These are phyloP conservation scores for Chamaenerion angustifolium DNA, from an alignment of 345 rosid species.

Conservation along the genomic window DNA sequence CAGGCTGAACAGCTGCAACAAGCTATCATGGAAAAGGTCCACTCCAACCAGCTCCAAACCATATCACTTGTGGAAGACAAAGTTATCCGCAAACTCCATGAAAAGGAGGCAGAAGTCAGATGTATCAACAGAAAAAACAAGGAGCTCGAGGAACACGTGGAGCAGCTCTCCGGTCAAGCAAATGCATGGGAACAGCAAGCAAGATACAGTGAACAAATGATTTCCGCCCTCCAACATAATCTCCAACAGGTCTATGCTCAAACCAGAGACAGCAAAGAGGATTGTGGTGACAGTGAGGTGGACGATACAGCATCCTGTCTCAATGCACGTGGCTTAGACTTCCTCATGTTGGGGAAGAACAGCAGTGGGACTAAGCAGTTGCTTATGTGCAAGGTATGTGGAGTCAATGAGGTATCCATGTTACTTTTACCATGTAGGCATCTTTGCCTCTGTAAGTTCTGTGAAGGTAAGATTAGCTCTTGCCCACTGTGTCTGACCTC, in stretches of 20 bases:
- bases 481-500: conserved; percentile 80
- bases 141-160: conserved; percentile 70
- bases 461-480: conserved; percentile 70
- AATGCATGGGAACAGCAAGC: conserved; percentile 75
- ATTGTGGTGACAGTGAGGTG: conserved; percentile 86
- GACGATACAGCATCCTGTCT: conserved; percentile 83
- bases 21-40: conserved; percentile 45
- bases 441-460: conserved; percentile 80
- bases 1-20: conserved; percentile 54
- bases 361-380: conserved; percentile 20
- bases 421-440: conserved; percentile 89
- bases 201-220: conserved; percentile 55
- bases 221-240: conserved; percentile 46
- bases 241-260: conserved; percentile 58
- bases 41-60: conserved; percentile 40
- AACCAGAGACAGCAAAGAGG: conserved; percentile 62
- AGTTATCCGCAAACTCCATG: conserved; percentile 41
- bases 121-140: conserved; percentile 48
- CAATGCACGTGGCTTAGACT: conserved; percentile 36
- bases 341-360: conserved; percentile 35
- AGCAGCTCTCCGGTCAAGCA: conserved; percentile 52
- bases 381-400: conserved; percentile 68
- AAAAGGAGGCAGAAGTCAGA: conserved; percentile 65
- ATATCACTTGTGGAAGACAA: conserved; percentile 48
- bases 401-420: conserved; percentile 62